Evolutionary conservation across 1,284 basidiomycete genomes (phyloP).

Genomic region (Ceratobasidium sp.): DNA sequence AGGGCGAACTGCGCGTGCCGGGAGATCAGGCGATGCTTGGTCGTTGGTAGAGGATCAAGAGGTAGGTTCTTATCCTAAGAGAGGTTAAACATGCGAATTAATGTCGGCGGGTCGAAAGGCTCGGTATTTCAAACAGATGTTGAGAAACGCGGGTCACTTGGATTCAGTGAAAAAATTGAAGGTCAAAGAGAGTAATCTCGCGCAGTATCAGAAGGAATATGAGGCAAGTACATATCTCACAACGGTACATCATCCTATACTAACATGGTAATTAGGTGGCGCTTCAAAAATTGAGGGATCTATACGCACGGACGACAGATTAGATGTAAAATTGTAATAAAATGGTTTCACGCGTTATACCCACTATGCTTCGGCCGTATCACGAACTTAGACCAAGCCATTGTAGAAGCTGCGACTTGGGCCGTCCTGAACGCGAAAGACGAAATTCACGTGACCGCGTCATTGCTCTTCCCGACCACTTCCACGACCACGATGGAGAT

Average conservation of each 20-base stretch:
- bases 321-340: neutral
- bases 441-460: slow-evolving; percentile 44
- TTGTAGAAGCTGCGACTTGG: slow-evolving; percentile 2
- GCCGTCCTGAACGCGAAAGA: slow-evolving; percentile 10
- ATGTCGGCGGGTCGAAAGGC: slow-evolving; percentile 66
- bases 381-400: neutral
- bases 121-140: slow-evolving; percentile 88
- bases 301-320: slow-evolving; percentile 31
- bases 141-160: slow-evolving; percentile 82
- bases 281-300: slow-evolving; percentile 35
- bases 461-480: slow-evolving; percentile 10
- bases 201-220: slow-evolving; percentile 71
- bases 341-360: neutral
- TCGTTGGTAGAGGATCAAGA: slow-evolving; percentile 96
- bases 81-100: neutral
- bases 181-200: slow-evolving; percentile 75
- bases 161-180: slow-evolving; percentile 79
- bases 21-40: slow-evolving; percentile 90
- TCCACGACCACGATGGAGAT: slow-evolving; percentile 32
- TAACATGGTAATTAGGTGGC: slow-evolving; percentile 25
- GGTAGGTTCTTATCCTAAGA: slow-evolving; percentile 62
- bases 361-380: neutral
- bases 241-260: neutral
- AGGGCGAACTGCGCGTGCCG: slow-evolving; percentile 94
- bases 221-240: slow-evolving; percentile 64